Evolutionary conservation across 2,329 filamentous ascomycete species (phyloP).

Genomic region (Aspergillus spinulosporus): DNA sequence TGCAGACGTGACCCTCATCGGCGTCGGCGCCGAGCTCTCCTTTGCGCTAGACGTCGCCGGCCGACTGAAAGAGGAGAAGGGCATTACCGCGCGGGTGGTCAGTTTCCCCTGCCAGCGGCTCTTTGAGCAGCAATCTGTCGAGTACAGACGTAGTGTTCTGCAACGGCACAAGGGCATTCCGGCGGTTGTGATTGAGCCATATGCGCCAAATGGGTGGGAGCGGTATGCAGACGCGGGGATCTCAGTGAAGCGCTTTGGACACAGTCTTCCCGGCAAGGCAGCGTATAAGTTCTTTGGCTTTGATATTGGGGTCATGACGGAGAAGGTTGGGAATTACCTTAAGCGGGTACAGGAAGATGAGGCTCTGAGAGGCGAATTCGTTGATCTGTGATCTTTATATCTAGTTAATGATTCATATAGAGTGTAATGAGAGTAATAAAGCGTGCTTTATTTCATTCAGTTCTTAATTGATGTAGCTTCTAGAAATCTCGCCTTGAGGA

Average conservation of each 20-base stretch:
- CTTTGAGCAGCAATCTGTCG: conserved; percentile 49
- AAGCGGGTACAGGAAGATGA: conserved; percentile 10
- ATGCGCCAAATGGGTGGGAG: conserved; percentile 53
- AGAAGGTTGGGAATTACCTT: conserved; percentile 16
- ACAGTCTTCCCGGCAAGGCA: conserved; percentile 21
- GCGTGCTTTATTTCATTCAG: neutral
- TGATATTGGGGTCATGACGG: conserved; percentile 14
- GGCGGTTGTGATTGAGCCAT: conserved; percentile 53
- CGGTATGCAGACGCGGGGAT: conserved; percentile 48
- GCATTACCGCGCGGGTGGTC: conserved; percentile 49
- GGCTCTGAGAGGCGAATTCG: conserved; percentile 15
- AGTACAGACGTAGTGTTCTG: conserved; percentile 49
- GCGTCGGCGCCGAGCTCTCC: conserved; percentile 53
- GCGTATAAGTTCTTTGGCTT: conserved; percentile 24
- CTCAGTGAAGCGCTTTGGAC: conserved; percentile 17
- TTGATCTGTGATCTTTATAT: conserved; percentile 15
- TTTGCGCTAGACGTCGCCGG: conserved; percentile 49
- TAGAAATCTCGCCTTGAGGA: neutral
- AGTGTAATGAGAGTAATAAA: neutral
- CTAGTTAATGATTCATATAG: neutral
- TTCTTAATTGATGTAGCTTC: neutral
- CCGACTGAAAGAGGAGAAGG: conserved; percentile 39
- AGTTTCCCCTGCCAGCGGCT: conserved; percentile 54
- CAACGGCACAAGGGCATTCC: conserved; percentile 41
- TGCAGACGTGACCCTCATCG: conserved; percentile 50